Conservation (phyloP, 2,329 filamentous ascomycete genomes). For the Aureobasidium subglaciale region DNA sequence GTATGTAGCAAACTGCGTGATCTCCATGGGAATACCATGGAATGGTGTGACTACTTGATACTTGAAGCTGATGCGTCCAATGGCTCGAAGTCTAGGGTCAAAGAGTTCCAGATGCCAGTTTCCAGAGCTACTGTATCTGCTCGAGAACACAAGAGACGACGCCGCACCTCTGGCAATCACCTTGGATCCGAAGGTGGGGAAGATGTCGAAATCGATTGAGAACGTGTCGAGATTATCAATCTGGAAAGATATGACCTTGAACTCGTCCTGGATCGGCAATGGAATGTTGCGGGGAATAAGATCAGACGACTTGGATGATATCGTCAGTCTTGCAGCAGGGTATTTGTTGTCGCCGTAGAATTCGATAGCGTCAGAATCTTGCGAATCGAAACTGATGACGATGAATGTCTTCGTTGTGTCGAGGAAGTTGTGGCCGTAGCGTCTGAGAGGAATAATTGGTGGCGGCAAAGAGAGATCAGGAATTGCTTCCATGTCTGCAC, state of each 20-base stretch:
- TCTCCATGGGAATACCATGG: slow-evolving; percentile 82
- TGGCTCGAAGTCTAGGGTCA: slow-evolving; percentile 81
- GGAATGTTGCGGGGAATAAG: slow-evolving; percentile 94
- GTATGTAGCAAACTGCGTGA: slow-evolving; percentile 97
- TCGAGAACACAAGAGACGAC: slow-evolving; percentile 76
- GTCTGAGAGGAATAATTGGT: slow-evolving; percentile 86
- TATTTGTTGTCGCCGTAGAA: slow-evolving; percentile 98
- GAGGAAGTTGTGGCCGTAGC: slow-evolving; percentile 97
- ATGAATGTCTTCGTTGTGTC: slow-evolving; percentile 90
- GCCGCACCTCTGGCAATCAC: slow-evolving; percentile 95
- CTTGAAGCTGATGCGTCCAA: slow-evolving; percentile 89
- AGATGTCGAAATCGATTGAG: slow-evolving; percentile 93
- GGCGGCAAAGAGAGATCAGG: slow-evolving; percentile 87
- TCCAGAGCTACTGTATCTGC: slow-evolving; percentile 65
- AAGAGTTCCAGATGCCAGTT: slow-evolving; percentile 83
- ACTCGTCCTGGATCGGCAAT: slow-evolving; percentile 92
- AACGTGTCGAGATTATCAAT: slow-evolving; percentile 90
- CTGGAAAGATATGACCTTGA: slow-evolving; percentile 87
- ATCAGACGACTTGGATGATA: slow-evolving; percentile 93
- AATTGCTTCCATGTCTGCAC: slow-evolving; percentile 76
- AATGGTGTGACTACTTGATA: slow-evolving; percentile 97
- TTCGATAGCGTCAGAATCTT: slow-evolving; percentile 66
- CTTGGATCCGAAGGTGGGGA: slow-evolving; percentile 93
- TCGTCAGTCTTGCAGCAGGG: slow-evolving; percentile 86
- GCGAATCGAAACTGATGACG: slow-evolving; percentile 79